phyloP scores from a whole-genome alignment of 1,139 yeast species.

The Meyerozyma elateridarum region DNA sequence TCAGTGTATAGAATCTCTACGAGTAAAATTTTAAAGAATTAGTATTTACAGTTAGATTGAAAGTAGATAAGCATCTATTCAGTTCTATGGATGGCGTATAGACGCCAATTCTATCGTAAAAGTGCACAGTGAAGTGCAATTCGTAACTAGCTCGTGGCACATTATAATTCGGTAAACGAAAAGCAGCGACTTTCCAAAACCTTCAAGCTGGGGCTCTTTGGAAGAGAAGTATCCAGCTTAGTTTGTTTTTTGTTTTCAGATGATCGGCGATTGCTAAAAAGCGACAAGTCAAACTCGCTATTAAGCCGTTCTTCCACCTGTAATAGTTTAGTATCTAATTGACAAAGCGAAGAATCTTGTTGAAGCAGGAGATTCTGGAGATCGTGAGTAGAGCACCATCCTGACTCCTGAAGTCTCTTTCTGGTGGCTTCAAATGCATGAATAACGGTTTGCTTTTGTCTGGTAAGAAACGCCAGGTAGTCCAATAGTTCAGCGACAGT shows the following conservation, averaged over 20 bases:
- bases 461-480: constrained; percentile 26
- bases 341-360: constrained; percentile 26
- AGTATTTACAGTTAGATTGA: too few relatives aligned
- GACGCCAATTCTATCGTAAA: too few relatives aligned
- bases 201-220: constrained; percentile 22
- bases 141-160: constrained; percentile 1
- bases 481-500: constrained; percentile 29
- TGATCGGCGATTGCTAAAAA: constrained; percentile 12
- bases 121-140: not conserved
- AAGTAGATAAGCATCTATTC: too few relatives aligned
- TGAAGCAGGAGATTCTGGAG: constrained; percentile 38
- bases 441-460: constrained; percentile 27
- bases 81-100: too few relatives aligned
- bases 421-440: constrained; percentile 36
- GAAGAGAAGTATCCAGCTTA: constrained; percentile 10
- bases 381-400: constrained; percentile 46
- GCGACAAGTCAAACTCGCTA: constrained; percentile 21
- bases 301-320: constrained; percentile 30
- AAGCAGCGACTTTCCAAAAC: constrained; percentile 24
- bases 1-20: too few relatives aligned
- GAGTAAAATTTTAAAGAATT: too few relatives aligned
- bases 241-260: constrained; percentile 1
- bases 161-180: constrained; percentile 19
- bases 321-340: constrained; percentile 30
- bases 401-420: constrained; percentile 30